Evolutionary conservation across 108 stramenopile genomes (phyloP).

Genomic region (Pseudonitzschia multistriata): DNA sequence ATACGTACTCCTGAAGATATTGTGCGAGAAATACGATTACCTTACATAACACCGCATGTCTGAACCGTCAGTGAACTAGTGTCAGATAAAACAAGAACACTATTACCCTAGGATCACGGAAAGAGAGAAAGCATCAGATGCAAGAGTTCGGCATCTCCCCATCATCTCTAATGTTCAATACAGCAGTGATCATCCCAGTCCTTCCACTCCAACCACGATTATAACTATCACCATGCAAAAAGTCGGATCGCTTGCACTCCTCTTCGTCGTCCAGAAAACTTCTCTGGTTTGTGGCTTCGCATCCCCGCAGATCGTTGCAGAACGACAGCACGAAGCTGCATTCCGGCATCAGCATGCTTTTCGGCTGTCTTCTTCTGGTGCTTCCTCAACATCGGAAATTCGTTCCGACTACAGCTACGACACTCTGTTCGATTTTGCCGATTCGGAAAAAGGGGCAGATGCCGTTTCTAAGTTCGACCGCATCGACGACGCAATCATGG

Average conservation of each 20-base stretch:
- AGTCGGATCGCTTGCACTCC: not conserved
- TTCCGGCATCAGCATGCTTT: not conserved
- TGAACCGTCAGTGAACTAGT: not conserved
- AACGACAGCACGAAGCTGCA: not conserved
- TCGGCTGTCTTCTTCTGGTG: not conserved
- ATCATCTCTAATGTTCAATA: too few relatives aligned
- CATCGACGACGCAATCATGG: slow-evolving; percentile 83
- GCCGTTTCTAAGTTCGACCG: slow-evolving; percentile 62
- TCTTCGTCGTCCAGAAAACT: not conserved
- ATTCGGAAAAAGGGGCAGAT: slow-evolving; percentile 18
- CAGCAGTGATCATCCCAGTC: too few relatives aligned
- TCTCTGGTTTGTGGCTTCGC: not conserved
- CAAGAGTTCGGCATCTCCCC: too few relatives aligned
- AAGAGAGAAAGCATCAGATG: too few relatives aligned
- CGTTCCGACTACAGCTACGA: not conserved
- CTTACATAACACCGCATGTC: not conserved
- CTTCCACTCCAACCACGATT: not conserved
- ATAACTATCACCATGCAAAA: not conserved
- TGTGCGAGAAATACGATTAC: too few relatives aligned
- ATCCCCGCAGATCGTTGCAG: not conserved
- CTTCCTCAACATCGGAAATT: not conserved
- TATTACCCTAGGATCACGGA: too few relatives aligned
- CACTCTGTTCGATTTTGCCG: not conserved
- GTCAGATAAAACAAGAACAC: too few relatives aligned
- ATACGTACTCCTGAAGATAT: too few relatives aligned